Evolutionary conservation across 2,329 filamentous ascomycete genomes (phyloP).

Genomic region (Claviceps arundinis): DNA sequence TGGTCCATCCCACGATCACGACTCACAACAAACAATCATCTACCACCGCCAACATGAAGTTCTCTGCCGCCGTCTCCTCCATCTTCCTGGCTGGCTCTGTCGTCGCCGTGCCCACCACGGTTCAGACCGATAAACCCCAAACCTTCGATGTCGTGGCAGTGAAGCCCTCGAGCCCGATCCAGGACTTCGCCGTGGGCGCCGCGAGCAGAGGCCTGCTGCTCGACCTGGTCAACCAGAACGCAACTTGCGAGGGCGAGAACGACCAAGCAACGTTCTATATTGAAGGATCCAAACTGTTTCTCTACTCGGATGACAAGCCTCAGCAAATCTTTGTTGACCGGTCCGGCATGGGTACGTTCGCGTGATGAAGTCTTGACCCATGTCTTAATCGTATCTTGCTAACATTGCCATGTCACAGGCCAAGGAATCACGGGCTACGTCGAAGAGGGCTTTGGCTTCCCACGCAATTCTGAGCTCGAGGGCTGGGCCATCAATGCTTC

Average conservation of each 20-base stretch:
- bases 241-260: slow-evolving; percentile 31
- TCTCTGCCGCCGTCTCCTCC: slow-evolving; percentile 14
- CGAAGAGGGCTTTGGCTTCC: slow-evolving; percentile 26
- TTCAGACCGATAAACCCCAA: neutral
- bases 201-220: slow-evolving; percentile 29
- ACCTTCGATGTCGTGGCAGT: slow-evolving; percentile 37
- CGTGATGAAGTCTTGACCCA: neutral
- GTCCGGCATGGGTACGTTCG: slow-evolving; percentile 41
- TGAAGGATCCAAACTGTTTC: slow-evolving; percentile 29
- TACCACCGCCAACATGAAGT: slow-evolving; percentile 15
- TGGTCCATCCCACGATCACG: neutral
- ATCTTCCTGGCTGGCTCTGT: slow-evolving; percentile 15
- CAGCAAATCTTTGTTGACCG: slow-evolving; percentile 42
- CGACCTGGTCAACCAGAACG: slow-evolving; percentile 29
- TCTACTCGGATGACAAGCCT: slow-evolving; percentile 26
- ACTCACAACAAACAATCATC: neutral
- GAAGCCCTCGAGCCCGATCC: slow-evolving; percentile 34
- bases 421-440: slow-evolving; percentile 41
- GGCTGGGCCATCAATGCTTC: slow-evolving; percentile 31
- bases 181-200: slow-evolving; percentile 33
- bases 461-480: slow-evolving; percentile 29
- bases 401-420: slow-evolving; percentile 18
- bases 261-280: slow-evolving; percentile 38
- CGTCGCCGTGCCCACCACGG: slow-evolving; percentile 13
- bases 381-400: neutral